Evolutionary conservation across 305 asterid genomes (phyloP).

Genomic region (Coffea humblotiana): DNA sequence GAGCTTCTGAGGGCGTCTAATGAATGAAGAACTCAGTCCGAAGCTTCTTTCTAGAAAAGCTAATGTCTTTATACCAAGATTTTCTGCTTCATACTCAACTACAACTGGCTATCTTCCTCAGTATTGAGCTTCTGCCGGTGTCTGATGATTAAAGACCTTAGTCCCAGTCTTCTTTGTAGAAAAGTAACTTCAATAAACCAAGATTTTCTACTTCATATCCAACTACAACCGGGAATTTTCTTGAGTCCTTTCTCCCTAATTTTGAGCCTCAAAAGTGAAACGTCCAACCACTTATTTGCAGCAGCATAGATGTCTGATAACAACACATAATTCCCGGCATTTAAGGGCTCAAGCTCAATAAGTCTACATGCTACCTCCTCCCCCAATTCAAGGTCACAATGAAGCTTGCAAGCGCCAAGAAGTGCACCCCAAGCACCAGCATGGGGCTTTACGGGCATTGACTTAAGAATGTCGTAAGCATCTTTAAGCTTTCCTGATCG

Average conservation of each 20-base stretch:
- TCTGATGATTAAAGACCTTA: too few relatives aligned
- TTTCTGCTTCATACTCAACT: too few relatives aligned
- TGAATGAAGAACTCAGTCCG: background rate
- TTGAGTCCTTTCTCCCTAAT: conserved; percentile 55
- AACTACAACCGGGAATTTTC: conserved; percentile 68
- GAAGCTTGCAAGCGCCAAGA: conserved; percentile 66
- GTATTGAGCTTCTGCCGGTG: too few relatives aligned
- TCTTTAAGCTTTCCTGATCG: too few relatives aligned
- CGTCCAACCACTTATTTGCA: conserved; percentile 61
- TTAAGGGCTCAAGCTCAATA: conserved; percentile 63
- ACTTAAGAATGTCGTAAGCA: too few relatives aligned
- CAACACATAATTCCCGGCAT: conserved; percentile 57
- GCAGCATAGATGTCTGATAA: conserved; percentile 71
- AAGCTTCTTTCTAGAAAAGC: background rate
- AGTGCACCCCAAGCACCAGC: conserved; percentile 92
- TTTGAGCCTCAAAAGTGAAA: conserved; percentile 45
- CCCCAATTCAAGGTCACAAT: conserved; percentile 50
- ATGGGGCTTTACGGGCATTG: conserved; percentile 27
- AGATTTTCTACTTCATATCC: conserved; percentile 30
- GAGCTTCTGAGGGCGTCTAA: background rate
- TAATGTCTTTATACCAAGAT: background rate
- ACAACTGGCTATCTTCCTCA: too few relatives aligned
- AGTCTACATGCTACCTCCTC: conserved; percentile 51
- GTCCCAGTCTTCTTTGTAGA: too few relatives aligned
- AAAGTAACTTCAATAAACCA: too few relatives aligned